Percentiles rank a stretch among this genome's conserved stretches.
These are phyloP conservation scores for Trichosporon asahii DNA, from an alignment of 1,284 basidiomycete genomes.

Conservation along the genomic window DNA sequence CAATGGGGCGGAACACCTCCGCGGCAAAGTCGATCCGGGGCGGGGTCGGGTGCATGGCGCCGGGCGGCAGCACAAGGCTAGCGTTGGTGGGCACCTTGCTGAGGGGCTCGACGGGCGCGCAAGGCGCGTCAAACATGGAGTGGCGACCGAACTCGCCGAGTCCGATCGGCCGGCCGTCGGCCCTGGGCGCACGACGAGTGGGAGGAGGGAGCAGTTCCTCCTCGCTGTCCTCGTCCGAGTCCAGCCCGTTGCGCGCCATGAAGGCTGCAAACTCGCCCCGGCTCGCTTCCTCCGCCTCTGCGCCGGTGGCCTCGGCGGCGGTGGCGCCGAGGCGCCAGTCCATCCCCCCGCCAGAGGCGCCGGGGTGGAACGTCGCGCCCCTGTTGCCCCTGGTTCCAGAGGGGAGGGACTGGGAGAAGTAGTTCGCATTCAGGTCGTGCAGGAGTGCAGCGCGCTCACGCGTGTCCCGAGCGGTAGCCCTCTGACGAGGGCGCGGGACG, in stretches of 20 bases:
- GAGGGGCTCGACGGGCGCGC: background rate
- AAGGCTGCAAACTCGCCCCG: background rate
- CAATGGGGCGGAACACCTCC: background rate
- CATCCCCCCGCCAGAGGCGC: background rate
- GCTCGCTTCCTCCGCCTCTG: background rate
- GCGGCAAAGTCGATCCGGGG: background rate
- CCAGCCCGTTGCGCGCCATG: background rate
- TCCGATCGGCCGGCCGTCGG: background rate
- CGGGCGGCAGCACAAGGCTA: background rate
- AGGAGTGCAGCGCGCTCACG: background rate
- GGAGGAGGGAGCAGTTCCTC: background rate
- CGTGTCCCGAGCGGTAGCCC: background rate
- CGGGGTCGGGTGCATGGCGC: background rate
- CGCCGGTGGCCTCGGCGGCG: too few relatives aligned
- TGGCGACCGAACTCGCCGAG: background rate
- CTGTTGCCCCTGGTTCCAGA: too few relatives aligned
- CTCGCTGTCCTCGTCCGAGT: background rate
- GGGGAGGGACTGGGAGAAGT: background rate
- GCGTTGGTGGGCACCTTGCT: background rate
- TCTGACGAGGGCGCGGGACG: background rate
- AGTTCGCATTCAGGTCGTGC: background rate
- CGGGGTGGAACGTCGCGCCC: background rate
- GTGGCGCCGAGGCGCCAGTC: background rate
- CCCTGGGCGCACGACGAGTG: background rate
- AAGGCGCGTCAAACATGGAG: constrained; percentile 9